Percentiles rank a stretch among this genome's conserved stretches.
phyloP scores from a whole-genome alignment of 176 grass and related monocot species.

The Alloteropsis semialata region DNA sequence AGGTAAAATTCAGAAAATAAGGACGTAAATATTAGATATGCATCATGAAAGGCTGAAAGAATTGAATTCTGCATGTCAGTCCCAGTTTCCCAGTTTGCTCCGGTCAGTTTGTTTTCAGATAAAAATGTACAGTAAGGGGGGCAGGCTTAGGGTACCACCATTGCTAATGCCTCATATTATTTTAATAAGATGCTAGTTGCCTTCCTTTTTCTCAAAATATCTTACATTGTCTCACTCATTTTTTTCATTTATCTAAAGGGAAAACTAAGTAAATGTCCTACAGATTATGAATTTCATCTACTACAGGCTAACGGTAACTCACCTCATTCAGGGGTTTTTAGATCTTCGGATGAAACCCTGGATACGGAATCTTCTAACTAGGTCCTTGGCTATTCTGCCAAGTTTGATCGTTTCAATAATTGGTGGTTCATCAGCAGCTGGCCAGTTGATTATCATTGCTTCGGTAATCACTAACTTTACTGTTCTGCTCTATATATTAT shows the following conservation, averaged over 20 bases:
- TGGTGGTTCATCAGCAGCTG: constrained; percentile 92
- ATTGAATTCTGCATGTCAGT: background rate
- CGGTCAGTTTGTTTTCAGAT: background rate
- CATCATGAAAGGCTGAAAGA: background rate
- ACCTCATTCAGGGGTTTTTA: constrained; percentile 70
- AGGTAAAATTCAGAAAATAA: constrained; percentile 1
- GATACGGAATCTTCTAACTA: constrained; percentile 83
- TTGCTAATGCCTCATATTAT: background rate
- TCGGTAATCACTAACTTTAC: constrained; percentile 53
- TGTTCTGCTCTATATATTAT: constrained; percentile 8
- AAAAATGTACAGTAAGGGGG: background rate
- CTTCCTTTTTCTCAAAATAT: background rate
- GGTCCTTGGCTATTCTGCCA: constrained; percentile 91
- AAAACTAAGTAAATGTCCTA: background rate
- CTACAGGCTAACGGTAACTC: background rate
- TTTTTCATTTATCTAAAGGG: background rate
- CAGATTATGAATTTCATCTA: background rate
- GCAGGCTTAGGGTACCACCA: background rate
- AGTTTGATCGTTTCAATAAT: constrained; percentile 85
- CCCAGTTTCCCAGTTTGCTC: background rate
- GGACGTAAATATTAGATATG: background rate
- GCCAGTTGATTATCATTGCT: constrained; percentile 94
- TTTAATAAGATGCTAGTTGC: too few species aligned
- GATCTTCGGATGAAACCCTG: constrained; percentile 93
- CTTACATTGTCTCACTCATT: background rate